Base-by-base conservation (phyloP, 495 filamentous ascomycete genomes). In the Xylaria castorea region DNA sequence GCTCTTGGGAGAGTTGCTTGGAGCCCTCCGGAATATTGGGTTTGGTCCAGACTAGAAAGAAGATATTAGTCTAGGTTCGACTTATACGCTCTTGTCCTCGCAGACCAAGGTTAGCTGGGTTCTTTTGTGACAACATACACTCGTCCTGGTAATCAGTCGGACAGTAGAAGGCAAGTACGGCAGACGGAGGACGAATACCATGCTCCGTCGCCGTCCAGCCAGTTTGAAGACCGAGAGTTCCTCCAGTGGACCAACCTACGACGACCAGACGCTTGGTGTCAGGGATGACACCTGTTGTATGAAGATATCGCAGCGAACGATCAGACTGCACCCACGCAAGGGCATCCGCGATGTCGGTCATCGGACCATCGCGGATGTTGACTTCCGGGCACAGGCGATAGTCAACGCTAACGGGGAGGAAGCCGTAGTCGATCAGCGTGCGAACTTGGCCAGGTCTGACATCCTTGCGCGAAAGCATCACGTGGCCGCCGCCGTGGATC, bases 211-310 rank as follows among this genome's bases (percentile, higher is more conserved):
- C 66, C 4, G 85, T 87, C 75, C 76, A 89, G 0, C 69, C 85
- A 0, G 85, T 66, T 1, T 83, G 78, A 80, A 90, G 81, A 18
- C 87, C 87, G 0, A 91, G 78, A 14, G 81, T 79, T 1, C 87
- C 89, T 7, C 88, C 88, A 0, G 84, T 81, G 0, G 87, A 90
- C 89, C 88, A 91, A 0, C 89, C 88, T 0, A 91, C 74, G 0
- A 77, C 83, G 1, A 85, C 84, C 3, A 90, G 79, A 48, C 72
- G 76, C 7, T 78, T 55, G 0, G 73, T 73, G 71, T 89, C 83
- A 1, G 85, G 57, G 0, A 55, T 42, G 8, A 88, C 62, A 22
- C 80, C 0, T 71, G 57, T 0, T 75, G 66, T 14, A 70, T 36
- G 1, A 81, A 74, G 0, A 84, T 9, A 0, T 8, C 14, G 27